Evolutionary conservation across 2,329 filamentous ascomycete genomes (phyloP), one percentile per base, ranked within the genome.

Genomic region (Epichloe hybrida): DNA sequence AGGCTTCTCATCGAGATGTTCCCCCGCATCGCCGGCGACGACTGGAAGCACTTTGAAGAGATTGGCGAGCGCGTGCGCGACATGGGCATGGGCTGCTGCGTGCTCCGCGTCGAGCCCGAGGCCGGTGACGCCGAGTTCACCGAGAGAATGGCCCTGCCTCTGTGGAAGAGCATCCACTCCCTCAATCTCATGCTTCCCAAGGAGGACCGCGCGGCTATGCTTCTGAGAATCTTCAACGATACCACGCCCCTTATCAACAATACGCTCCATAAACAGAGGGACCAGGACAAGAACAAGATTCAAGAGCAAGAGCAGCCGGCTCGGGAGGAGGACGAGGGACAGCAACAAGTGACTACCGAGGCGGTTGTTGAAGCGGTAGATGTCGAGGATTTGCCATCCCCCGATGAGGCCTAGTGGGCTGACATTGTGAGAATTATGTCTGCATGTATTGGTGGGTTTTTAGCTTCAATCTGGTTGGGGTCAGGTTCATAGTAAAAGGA

Each of bases 181-280:
- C 75, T 97, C 53, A 98, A 98, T 66, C 79, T 98, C 50, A 98
- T 98, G 93, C 75, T 98, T 62, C 91, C 93, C 47, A 98, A 98
- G 72, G 93, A 98, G 66, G 93, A 98, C 57, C 81, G 93, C 15
- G 84, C 82, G 23, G 93, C 93, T 1, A 94, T 97, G 88, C 72
- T 97, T 58, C 74, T 97, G 56, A 78, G 93, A 21, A 75, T 98
- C 54, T 98, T 84, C 71, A 94, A 96, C 64, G 91, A 97, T 59
- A 84, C 84, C 31, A 84, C 86, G 0, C 88, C 88, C 4, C 75
- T 95, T 46, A 77, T 95, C 55, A 94, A 93, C 64, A 78, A 78
- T 58, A 74, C 72, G 15, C 67, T 78, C 41, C 71, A 76, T 60
- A 74, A 76, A 62, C 64, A 76, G 52, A 64, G 69, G 52, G 56